phyloP scores from a whole-genome alignment of 208 protist species.

The Borovskyia barvae region DNA sequence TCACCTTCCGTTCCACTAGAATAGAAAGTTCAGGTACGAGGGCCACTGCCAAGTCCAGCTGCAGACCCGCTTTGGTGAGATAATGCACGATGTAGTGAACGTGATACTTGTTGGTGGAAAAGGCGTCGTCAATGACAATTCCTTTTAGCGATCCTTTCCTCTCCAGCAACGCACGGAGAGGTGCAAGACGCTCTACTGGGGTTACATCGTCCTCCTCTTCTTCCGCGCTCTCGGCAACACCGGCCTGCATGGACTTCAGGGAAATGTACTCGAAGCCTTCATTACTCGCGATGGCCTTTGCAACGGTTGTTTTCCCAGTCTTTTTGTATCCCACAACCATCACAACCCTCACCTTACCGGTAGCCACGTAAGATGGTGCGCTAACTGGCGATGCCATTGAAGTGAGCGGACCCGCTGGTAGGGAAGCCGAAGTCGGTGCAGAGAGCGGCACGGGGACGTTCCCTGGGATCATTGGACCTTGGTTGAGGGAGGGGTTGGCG shows the following conservation, averaged over 20 bases:
- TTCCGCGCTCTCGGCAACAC: constrained; percentile 1
- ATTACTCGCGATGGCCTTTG: constrained; percentile 46
- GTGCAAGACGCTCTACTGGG: constrained; percentile 31
- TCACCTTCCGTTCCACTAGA: constrained; percentile 44
- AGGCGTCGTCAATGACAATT: constrained; percentile 79
- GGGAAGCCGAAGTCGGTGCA: too few relatives aligned
- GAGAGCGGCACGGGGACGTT: constrained; percentile 11
- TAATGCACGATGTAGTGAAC: constrained; percentile 69
- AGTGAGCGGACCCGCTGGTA: too few relatives aligned
- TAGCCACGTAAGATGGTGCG: constrained; percentile 29
- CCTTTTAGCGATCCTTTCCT: constrained; percentile 46
- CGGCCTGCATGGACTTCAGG: constrained; percentile 17
- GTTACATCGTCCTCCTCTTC: constrained; percentile 8
- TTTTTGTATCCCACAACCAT: constrained; percentile 71
- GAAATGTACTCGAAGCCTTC: constrained; percentile 73
- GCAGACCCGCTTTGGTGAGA: constrained; percentile 48
- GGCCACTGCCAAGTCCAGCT: constrained; percentile 61
- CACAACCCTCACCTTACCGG: constrained; percentile 50
- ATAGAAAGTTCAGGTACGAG: constrained; percentile 46
- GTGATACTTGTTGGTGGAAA: constrained; percentile 70
- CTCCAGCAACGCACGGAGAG: constrained; percentile 38
- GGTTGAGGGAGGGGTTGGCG: too few relatives aligned
- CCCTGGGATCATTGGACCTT: constrained; percentile 5
- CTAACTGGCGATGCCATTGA: constrained; percentile 1
- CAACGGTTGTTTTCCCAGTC: constrained; percentile 75